Base-by-base conservation (phyloP, 2,329 filamentous ascomycete genomes). In the Penicillium sp. region DNA sequence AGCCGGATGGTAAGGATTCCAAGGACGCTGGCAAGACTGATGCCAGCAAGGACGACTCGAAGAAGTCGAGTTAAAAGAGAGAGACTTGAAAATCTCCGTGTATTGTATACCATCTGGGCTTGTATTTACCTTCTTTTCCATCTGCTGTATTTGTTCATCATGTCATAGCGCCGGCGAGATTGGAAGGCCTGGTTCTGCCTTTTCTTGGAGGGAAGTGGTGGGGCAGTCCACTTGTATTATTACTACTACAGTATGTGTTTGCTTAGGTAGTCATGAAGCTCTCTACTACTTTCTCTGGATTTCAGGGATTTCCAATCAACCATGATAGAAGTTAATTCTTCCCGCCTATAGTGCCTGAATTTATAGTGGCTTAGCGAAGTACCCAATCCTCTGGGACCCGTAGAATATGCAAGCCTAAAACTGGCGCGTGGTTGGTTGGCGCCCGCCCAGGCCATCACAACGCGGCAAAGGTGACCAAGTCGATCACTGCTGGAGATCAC, bases 161-260 rank as follows among this genome's bases (percentile, higher is more conserved):
- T 24, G 35, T 73, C 73, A 76, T 76, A 75, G 74, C 73, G 73
- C 66, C 68, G 73, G 73, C 73, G 72, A 73, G 68, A 68, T 69
- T 63, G 62, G 67, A 65, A 63, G 64, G 59, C 50, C 46, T 60
- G 62, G 61, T 62, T 65, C 64, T 67, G 62, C 56, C 60, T 52
- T 43, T 9, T 18, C 31, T 44, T 27, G 14, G 59, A 52, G 41
- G 41, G 27, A 31, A 31, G 27, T 31, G 27, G 49, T 58, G 37
- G 51, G 59, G 64, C 60, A 56, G 62, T 50, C 55, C 54, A 58
- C 46, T 52, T 67, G 66, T 67, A 67, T 67, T 66, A 62, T 51
- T 64, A 64, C 37, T 66, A 62, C 55, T 63, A 62, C 33, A 31
- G 31, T 31, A 9, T 31, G 51, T 39, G 51, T 60, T 63, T 50